Conservation (phyloP, 305 asterid genomes). For the Fraxinus platypoda region DNA sequence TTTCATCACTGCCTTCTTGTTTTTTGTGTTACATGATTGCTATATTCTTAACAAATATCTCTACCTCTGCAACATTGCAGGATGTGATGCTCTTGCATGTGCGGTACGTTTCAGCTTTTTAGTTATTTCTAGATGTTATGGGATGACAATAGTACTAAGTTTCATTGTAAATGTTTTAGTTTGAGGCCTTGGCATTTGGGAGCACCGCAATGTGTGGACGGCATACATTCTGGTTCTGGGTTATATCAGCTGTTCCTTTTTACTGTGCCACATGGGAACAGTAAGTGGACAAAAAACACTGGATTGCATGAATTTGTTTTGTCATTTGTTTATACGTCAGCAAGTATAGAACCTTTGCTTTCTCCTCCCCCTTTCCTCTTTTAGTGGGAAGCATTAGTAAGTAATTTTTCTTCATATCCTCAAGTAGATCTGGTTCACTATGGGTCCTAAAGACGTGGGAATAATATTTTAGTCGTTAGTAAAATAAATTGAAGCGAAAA, state of each 20-base stretch:
- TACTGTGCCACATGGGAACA: constrained; percentile 87
- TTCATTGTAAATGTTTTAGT: constrained; percentile 39
- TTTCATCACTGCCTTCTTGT: neutral
- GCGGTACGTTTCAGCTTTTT: constrained; percentile 58
- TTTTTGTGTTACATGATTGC: constrained; percentile 19
- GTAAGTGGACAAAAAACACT: constrained; percentile 28
- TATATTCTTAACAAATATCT: constrained; percentile 25
- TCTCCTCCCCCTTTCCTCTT: neutral
- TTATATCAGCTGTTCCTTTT: constrained; percentile 83
- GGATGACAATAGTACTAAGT: neutral
- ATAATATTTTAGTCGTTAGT: neutral
- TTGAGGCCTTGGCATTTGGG: constrained; percentile 73
- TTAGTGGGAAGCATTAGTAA: neutral
- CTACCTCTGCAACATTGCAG: constrained; percentile 43
- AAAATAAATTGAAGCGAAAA: neutral
- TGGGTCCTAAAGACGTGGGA: neutral
- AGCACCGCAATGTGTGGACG: constrained; percentile 80
- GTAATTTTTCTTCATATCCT: neutral
- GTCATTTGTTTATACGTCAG: neutral
- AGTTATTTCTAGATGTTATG: constrained; percentile 17
- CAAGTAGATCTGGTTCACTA: neutral
- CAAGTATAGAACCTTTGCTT: neutral
- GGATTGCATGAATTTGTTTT: neutral
- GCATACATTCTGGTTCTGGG: constrained; percentile 83
- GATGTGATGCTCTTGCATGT: constrained; percentile 98